Conservation (phyloP, 176 grass and related monocot genomes). For the Aegilops speltoides region DNA sequence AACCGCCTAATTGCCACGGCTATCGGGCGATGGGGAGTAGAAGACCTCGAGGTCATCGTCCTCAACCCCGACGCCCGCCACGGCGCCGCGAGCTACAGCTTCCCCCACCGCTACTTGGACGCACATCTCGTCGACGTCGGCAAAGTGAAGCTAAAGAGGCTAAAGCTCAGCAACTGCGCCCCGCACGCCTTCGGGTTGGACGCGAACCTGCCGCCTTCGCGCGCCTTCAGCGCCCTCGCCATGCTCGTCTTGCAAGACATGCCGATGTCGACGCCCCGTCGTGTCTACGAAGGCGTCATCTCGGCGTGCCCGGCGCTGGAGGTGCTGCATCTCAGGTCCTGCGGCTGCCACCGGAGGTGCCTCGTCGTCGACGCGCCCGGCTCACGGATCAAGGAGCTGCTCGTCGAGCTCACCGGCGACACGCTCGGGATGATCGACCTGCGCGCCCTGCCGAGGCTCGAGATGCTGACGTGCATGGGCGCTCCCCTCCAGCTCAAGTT, state of each 20-base stretch:
- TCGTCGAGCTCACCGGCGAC: neutral
- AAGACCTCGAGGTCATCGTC: constrained; percentile 3
- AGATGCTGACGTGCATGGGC: neutral
- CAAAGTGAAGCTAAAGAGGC: neutral
- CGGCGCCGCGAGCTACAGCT: neutral
- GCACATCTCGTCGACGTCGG: neutral
- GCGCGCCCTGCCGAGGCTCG: neutral
- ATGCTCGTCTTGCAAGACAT: constrained; percentile 19
- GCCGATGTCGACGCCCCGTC: neutral
- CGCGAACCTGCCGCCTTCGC: neutral
- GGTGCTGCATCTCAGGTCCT: neutral
- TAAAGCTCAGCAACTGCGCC: neutral
- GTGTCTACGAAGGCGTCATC: neutral
- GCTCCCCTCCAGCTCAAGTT: neutral
- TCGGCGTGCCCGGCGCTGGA: neutral
- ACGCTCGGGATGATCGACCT: neutral
- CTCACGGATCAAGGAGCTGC: neutral
- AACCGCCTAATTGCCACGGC: neutral
- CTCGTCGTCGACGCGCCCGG: neutral
- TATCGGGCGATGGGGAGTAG: neutral
- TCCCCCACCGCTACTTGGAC: neutral
- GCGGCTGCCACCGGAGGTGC: neutral
- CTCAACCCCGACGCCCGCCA: neutral
- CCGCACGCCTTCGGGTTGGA: neutral
- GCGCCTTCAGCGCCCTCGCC: constrained; percentile 1